phyloP scores from a whole-genome alignment of 2,329 filamentous ascomycete genomes.

The Aspergillus sp. region DNA sequence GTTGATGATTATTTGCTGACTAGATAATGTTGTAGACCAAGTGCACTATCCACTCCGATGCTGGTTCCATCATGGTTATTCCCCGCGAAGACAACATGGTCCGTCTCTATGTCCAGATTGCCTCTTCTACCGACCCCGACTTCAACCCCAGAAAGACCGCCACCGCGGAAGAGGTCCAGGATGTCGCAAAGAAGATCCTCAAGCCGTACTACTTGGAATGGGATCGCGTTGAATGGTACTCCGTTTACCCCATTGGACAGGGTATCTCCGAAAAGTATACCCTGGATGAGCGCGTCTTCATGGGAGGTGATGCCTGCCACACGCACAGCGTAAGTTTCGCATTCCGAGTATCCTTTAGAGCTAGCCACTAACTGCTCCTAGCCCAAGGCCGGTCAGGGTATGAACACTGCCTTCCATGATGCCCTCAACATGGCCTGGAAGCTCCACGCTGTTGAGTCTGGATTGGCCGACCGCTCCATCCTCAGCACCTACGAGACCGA shows the following conservation, averaged over 20 bases:
- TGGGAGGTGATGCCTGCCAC: conserved; percentile 65
- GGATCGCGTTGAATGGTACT: conserved; percentile 67
- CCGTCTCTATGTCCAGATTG: conserved; percentile 57
- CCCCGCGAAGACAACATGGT: conserved; percentile 52
- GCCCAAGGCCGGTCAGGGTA: conserved; percentile 65
- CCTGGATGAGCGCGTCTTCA: conserved; percentile 64
- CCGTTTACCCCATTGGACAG: conserved; percentile 65
- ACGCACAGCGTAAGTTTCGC: conserved; percentile 52
- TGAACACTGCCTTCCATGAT: conserved; percentile 60
- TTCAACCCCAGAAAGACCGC: conserved; percentile 62
- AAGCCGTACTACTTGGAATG: conserved; percentile 61
- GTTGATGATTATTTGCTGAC: neutral
- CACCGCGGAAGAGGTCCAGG: conserved; percentile 60
- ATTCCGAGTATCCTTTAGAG: neutral
- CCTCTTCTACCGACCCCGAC: conserved; percentile 61
- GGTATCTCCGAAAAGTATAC: conserved; percentile 66
- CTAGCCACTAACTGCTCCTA: conserved; percentile 21
- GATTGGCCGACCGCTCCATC: conserved; percentile 72
- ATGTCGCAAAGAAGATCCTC: conserved; percentile 57
- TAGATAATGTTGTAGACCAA: conserved; percentile 50
- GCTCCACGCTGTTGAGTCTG: conserved; percentile 83
- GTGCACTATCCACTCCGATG: conserved; percentile 66
- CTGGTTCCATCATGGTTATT: conserved; percentile 65
- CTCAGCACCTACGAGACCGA: conserved; percentile 85
- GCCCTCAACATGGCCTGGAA: conserved; percentile 95